phyloP scores from a whole-genome alignment of 2,329 filamentous ascomycete species.

The Lasiodiplodia hormozganensis region DNA sequence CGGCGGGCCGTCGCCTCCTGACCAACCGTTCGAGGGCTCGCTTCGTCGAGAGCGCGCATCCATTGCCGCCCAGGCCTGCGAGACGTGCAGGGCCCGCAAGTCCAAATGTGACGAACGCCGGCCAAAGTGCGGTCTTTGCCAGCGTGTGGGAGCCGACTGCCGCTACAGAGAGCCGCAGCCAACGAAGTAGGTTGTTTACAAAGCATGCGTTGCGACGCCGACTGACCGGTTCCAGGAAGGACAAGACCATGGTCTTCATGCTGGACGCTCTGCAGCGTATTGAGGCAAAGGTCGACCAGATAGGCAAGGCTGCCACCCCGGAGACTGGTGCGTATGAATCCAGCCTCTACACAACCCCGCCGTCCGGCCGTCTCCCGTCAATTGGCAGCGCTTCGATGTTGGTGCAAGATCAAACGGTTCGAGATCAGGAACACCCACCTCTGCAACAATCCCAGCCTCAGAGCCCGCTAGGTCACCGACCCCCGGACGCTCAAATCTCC shows the following conservation, averaged over 20 bases:
- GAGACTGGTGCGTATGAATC: slow-evolving; percentile 12
- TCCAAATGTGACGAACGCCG: slow-evolving; percentile 32
- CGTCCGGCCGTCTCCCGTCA: slow-evolving; percentile 27
- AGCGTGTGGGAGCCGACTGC: slow-evolving; percentile 31
- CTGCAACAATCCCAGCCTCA: not conserved
- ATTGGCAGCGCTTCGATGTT: slow-evolving; percentile 13
- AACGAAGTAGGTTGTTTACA: slow-evolving; percentile 29
- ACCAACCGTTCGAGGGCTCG: not conserved
- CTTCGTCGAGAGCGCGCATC: slow-evolving; percentile 30
- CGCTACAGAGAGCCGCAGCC: slow-evolving; percentile 30
- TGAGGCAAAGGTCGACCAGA: slow-evolving; percentile 30
- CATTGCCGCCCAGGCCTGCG: slow-evolving; percentile 32
- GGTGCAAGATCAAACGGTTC: not conserved
- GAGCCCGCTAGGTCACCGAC: not conserved
- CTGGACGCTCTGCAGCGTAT: slow-evolving; percentile 26
- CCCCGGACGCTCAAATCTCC: slow-evolving; percentile 28
- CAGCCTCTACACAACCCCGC: slow-evolving; percentile 7
- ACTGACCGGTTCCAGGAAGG: slow-evolving; percentile 28
- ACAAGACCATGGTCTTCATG: slow-evolving; percentile 31
- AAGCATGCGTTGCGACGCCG: not conserved
- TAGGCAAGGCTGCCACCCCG: slow-evolving; percentile 13
- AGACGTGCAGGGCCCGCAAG: slow-evolving; percentile 30
- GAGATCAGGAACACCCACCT: slow-evolving; percentile 8
- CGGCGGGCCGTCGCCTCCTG: slow-evolving; percentile 12
- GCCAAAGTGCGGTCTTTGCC: slow-evolving; percentile 32